Percentiles rank a stretch among this genome's conserved stretches.
Conservation (phyloP, 2,329 filamentous ascomycete genomes). For the Arthrinium puccinioides region DNA sequence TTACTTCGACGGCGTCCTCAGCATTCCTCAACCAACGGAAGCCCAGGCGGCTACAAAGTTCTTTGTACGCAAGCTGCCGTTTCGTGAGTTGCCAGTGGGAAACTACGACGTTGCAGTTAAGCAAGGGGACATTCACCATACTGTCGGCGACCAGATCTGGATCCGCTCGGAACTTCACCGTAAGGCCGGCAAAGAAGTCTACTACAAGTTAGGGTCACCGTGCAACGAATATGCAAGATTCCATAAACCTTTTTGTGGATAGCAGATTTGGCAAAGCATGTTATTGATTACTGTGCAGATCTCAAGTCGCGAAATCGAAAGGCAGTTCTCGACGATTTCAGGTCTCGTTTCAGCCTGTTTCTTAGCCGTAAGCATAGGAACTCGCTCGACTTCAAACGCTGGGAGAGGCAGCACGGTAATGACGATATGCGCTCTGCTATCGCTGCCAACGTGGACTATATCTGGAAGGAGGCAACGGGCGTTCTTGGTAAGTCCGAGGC, state of each 20-base stretch:
- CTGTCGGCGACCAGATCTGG: constrained; percentile 52
- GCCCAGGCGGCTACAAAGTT: constrained; percentile 12
- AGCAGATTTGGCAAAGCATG: constrained; percentile 62
- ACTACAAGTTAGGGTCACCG: constrained; percentile 55
- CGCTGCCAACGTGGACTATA: constrained; percentile 51
- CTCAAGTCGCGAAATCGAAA: constrained; percentile 19
- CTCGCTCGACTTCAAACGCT: constrained; percentile 37
- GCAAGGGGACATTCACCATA: constrained; percentile 28
- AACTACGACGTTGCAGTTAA: constrained; percentile 52
- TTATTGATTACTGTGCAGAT: constrained; percentile 55
- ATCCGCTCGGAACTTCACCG: constrained; percentile 47
- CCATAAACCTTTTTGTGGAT: constrained; percentile 63
- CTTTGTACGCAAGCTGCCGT: constrained; percentile 50
- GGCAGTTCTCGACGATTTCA: constrained; percentile 51
- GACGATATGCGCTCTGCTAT: constrained; percentile 58
- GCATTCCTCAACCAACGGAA: constrained; percentile 24
- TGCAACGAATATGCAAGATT: constrained; percentile 55
- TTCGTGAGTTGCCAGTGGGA: constrained; percentile 55
- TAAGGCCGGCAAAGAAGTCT: constrained; percentile 42
- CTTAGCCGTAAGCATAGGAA: constrained; percentile 35
- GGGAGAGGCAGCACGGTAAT: constrained; percentile 41
- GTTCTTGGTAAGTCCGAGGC: constrained; percentile 26
- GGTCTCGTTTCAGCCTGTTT: constrained; percentile 50
- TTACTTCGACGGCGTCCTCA: constrained; percentile 56
- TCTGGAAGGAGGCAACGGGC: constrained; percentile 57